A percentile compares a stretch with the other conserved stretches of the same genome.
Conservation (phyloP, 805 yeast genomes). For the Yarrowia sp. region DNA sequence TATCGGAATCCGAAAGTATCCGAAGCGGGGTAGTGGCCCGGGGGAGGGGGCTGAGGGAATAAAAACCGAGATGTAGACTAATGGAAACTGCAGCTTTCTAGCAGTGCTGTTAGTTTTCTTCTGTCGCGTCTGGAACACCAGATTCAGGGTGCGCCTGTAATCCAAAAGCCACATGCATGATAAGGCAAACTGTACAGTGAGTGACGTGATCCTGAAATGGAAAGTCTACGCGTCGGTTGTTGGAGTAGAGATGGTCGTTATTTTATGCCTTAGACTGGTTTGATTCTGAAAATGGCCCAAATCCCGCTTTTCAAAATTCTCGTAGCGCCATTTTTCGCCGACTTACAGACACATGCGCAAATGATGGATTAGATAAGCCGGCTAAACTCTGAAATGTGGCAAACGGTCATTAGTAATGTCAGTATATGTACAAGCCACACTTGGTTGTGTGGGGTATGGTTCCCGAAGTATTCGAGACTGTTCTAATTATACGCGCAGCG, state of each 20-base stretch:
- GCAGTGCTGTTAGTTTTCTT: background rate
- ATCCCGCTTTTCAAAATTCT: background rate
- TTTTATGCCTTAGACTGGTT: too few relatives aligned
- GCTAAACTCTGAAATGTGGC: background rate
- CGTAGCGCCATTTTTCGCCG: background rate
- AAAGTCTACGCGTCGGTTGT: background rate
- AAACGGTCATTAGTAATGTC: background rate
- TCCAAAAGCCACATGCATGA: constrained; percentile 6
- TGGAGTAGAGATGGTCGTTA: background rate
- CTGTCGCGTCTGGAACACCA: background rate
- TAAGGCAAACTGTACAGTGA: background rate
- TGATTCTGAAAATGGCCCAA: too few relatives aligned
- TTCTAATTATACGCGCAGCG: too few relatives aligned
- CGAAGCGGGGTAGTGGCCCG: background rate
- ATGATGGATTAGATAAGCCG: constrained; percentile 3
- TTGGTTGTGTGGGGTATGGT: too few relatives aligned
- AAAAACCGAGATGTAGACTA: background rate
- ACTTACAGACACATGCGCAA: too few relatives aligned
- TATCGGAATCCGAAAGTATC: background rate
- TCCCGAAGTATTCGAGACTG: too few relatives aligned
- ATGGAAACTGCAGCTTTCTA: background rate
- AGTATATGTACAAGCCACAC: background rate
- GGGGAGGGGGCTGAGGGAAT: background rate
- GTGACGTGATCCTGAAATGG: constrained; percentile 1
- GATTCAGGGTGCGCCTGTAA: too few relatives aligned